Percentiles rank a stretch among this genome's conserved stretches.
These are phyloP conservation scores for Tolypocladium ophioglossoides DNA, from an alignment of 2,329 filamentous ascomycete species.

Conservation along the genomic window DNA sequence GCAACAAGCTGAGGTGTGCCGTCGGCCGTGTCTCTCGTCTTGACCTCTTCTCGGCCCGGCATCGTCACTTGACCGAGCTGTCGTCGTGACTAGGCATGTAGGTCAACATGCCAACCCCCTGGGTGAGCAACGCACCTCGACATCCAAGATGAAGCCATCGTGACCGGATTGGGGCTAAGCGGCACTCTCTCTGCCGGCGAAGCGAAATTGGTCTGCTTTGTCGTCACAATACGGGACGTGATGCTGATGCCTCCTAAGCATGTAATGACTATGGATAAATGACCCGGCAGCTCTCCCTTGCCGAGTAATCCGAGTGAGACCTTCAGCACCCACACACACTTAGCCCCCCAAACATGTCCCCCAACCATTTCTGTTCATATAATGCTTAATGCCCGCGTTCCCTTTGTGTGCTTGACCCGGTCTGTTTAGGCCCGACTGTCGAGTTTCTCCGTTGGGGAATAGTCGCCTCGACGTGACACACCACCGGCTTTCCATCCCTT, in stretches of 20 bases:
- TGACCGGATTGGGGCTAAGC: constrained; percentile 6
- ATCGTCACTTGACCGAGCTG: constrained; percentile 5
- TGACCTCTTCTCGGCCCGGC: neutral
- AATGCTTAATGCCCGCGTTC: constrained; percentile 8
- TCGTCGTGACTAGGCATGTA: constrained; percentile 5
- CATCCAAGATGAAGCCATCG: constrained; percentile 8
- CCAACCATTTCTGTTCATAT: constrained; percentile 6
- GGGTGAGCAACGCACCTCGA: neutral
- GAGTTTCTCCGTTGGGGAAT: neutral
- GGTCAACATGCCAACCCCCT: constrained; percentile 7
- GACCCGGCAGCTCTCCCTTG: constrained; percentile 13
- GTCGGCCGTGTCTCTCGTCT: constrained; percentile 2
- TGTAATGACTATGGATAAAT: constrained; percentile 13
- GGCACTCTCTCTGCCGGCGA: neutral
- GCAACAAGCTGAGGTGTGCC: neutral
- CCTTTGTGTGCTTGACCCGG: constrained; percentile 5
- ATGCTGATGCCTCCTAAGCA: constrained; percentile 4
- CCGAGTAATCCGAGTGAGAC: constrained; percentile 17
- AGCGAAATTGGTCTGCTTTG: neutral
- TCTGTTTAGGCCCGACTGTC: neutral
- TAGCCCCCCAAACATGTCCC: constrained; percentile 2
- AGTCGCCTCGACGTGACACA: neutral
- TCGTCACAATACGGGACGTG: constrained; percentile 1
- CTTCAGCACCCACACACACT: constrained; percentile 6
- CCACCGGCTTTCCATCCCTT: neutral